These are phyloP conservation scores for Tagetes erecta DNA, from an alignment of 129 eudicot species.

Conservation along the genomic window DNA sequence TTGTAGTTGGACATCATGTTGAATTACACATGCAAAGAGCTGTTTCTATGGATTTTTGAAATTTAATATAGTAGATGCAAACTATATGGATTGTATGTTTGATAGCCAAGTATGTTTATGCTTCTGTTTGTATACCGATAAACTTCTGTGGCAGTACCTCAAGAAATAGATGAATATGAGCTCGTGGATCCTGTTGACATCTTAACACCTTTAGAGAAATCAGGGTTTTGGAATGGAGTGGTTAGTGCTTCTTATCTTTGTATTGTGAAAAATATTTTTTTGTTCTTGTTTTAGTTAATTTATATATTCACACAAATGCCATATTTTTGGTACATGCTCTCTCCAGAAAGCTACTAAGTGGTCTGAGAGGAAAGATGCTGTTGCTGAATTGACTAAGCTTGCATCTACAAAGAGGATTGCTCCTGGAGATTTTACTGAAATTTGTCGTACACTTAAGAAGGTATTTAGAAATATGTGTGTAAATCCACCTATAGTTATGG, in stretches of 20 bases:
- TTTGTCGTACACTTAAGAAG: slow-evolving; percentile 92
- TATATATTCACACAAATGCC: slow-evolving; percentile 1
- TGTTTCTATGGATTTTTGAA: slow-evolving; percentile 2
- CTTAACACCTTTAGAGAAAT: slow-evolving; percentile 90
- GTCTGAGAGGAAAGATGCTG: slow-evolving; percentile 99
- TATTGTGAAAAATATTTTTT: neutral
- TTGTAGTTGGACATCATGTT: neutral
- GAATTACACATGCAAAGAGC: neutral
- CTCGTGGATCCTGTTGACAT: slow-evolving; percentile 99
- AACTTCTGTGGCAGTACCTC: slow-evolving; percentile 63
- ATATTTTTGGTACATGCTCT: neutral
- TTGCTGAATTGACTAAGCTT: slow-evolving; percentile 90
- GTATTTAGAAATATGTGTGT: slow-evolving; percentile 30
- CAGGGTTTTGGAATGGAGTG: slow-evolving; percentile 99
- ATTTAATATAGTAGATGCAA: neutral
- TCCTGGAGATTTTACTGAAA: slow-evolving; percentile 96
- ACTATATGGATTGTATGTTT: neutral
- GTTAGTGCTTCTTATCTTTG: slow-evolving; percentile 47
- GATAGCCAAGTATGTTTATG: neutral
- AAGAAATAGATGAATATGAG: slow-evolving; percentile 97
- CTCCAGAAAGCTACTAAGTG: slow-evolving; percentile 95
- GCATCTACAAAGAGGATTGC: slow-evolving; percentile 95
- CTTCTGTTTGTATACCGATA: slow-evolving; percentile 23
- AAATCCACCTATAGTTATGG: neutral
- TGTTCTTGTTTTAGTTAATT: slow-evolving; percentile 1